These are phyloP conservation scores for Mycena kentingensis DNA, from an alignment of 768 basidiomycete species.

Conservation along the genomic window DNA sequence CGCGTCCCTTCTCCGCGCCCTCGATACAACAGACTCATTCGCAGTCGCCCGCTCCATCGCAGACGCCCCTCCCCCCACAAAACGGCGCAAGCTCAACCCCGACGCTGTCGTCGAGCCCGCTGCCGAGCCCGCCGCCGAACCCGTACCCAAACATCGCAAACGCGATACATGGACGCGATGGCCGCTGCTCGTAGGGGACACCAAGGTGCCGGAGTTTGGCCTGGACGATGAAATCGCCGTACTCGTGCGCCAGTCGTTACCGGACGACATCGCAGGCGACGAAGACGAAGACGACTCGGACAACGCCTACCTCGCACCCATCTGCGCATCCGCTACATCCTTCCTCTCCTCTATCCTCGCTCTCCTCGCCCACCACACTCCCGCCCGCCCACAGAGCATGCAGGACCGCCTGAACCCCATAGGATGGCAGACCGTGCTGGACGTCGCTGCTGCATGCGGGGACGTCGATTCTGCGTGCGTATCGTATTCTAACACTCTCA, in stretches of 20 bases:
- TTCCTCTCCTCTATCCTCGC: conserved; percentile 56
- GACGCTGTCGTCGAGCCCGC: not conserved
- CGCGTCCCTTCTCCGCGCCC: conserved; percentile 60
- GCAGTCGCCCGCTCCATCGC: conserved; percentile 58
- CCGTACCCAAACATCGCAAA: conserved; percentile 18
- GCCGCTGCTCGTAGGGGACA: conserved; percentile 67
- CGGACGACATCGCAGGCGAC: conserved; percentile 24
- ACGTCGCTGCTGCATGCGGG: conserved; percentile 48
- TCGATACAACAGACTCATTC: conserved; percentile 58
- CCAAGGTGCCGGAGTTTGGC: conserved; percentile 67
- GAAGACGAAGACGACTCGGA: conserved; percentile 25
- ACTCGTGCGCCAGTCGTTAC: conserved; percentile 44
- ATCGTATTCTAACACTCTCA: no score
- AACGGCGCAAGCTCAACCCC: not conserved
- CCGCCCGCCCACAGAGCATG: conserved; percentile 56
- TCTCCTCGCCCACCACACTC: conserved; percentile 56
- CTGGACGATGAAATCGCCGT: conserved; percentile 67
- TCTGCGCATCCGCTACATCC: conserved; percentile 46
- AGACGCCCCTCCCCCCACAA: conserved; percentile 29
- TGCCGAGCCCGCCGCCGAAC: not conserved
- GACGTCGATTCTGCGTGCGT: conserved; percentile 42
- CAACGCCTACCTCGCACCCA: conserved; percentile 34
- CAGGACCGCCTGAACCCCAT: conserved; percentile 66
- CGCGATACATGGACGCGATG: conserved; percentile 72
- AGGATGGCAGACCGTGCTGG: conserved; percentile 65